These are phyloP conservation scores for Crithidia thermophila DNA, from an alignment of 208 protist species.

Conservation along the genomic window DNA sequence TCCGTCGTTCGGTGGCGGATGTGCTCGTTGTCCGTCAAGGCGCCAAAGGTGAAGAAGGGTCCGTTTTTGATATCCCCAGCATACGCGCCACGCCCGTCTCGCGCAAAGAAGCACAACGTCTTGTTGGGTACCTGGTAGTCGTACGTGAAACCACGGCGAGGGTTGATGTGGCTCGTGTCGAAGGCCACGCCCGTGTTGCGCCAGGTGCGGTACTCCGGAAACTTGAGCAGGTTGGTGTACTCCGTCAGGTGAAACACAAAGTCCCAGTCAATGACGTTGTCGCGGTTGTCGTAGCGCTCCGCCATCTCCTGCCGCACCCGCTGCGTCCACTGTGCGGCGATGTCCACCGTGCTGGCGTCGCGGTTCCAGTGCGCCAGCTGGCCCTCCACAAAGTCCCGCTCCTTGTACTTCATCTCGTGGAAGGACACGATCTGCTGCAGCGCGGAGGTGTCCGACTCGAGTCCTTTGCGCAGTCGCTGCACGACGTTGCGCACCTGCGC, in stretches of 20 bases:
- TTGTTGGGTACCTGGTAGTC: conserved; percentile 86
- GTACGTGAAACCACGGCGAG: conserved; percentile 75
- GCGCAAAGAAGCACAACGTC: conserved; percentile 84
- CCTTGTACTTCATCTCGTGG: conserved; percentile 85
- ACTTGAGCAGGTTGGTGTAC: conserved; percentile 89
- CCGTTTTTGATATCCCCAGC: conserved; percentile 87
- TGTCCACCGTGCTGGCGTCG: conserved; percentile 56
- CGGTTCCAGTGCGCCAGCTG: conserved; percentile 80
- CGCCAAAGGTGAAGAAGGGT: conserved; percentile 84
- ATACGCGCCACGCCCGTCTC: conserved; percentile 68
- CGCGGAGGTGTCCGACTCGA: conserved; percentile 37
- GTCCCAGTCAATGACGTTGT: conserved; percentile 94
- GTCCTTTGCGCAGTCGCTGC: conserved; percentile 51
- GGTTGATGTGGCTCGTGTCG: conserved; percentile 88
- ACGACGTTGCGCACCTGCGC: conserved; percentile 74
- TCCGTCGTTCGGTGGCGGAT: conserved; percentile 76
- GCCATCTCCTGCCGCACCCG: conserved; percentile 90
- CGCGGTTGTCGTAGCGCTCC: conserved; percentile 91
- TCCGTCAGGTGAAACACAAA: conserved; percentile 87
- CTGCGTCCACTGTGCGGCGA: conserved; percentile 60
- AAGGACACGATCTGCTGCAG: conserved; percentile 56
- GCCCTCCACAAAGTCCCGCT: conserved; percentile 85
- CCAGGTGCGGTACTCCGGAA: conserved; percentile 90
- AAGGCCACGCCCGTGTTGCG: conserved; percentile 88
- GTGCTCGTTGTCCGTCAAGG: conserved; percentile 68